Percentiles rank a stretch among this genome's conserved stretches.
phyloP scores from a whole-genome alignment of 495 filamentous ascomycete species.

The Aspergillus hancockii region DNA sequence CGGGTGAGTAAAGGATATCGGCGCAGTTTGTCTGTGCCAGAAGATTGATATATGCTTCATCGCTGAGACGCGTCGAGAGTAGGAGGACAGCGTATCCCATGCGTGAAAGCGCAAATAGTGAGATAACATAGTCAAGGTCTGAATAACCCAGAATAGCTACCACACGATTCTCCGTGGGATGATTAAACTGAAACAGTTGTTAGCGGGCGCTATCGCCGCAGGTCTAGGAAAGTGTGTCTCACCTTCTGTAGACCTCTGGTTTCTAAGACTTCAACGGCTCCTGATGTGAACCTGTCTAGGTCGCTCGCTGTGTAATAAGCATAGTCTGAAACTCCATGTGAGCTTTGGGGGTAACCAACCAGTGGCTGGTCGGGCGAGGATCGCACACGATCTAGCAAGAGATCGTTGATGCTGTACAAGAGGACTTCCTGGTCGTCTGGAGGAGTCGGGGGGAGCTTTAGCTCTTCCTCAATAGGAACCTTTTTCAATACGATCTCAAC shows the following conservation, averaged over 20 bases:
- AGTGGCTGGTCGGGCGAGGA: conserved; percentile 12
- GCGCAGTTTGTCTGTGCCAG: conserved; percentile 46
- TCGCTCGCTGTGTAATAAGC: conserved; percentile 16
- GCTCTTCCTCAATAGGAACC: not conserved
- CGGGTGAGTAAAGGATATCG: conserved; percentile 30
- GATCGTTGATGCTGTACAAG: conserved; percentile 13
- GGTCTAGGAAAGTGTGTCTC: not conserved
- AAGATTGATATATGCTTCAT: conserved; percentile 49
- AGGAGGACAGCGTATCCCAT: conserved; percentile 57
- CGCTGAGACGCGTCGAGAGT: conserved; percentile 56
- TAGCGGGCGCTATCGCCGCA: not conserved
- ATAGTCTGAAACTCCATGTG: conserved; percentile 17
- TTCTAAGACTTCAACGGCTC: conserved; percentile 6
- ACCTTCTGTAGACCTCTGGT: conserved; percentile 12
- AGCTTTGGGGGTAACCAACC: conserved; percentile 18
- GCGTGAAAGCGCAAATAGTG: conserved; percentile 55
- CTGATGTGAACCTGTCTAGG: conserved; percentile 16
- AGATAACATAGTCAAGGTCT: conserved; percentile 55
- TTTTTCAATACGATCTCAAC: not conserved
- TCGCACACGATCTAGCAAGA: conserved; percentile 12
- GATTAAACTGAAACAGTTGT: conserved; percentile 2
- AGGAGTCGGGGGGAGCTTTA: conserved; percentile 14
- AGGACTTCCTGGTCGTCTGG: conserved; percentile 9
- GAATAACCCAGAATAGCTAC: conserved; percentile 54
- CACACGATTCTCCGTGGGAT: conserved; percentile 22